A percentile compares a stretch with the other conserved stretches of the same genome.
Evolutionary conservation across 1,284 basidiomycete genomes (phyloP).

Genomic region (Trametes versicolor): DNA sequence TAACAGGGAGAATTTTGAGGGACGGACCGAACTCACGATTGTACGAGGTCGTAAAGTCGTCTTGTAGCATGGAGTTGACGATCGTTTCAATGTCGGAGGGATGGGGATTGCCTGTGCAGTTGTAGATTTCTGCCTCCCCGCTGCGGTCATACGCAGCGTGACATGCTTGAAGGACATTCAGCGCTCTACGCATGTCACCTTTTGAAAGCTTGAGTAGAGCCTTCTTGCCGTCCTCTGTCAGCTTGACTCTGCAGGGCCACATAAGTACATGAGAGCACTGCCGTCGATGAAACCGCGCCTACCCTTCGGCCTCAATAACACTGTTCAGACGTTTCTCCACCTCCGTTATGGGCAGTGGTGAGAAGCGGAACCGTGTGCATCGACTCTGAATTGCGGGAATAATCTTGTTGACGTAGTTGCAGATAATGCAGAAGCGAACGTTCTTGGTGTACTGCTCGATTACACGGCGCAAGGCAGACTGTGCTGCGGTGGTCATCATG

Average conservation of each 20-base stretch:
- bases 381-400: conserved; percentile 98
- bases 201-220: conserved; percentile 93
- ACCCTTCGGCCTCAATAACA: conserved; percentile 92
- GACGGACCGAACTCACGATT: conserved; percentile 65
- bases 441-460: conserved; percentile 99
- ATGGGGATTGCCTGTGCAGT: conserved; percentile 96
- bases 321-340: conserved; percentile 85
- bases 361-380: conserved; percentile 97
- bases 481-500: conserved; percentile 99
- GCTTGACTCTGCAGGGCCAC: conserved; percentile 70
- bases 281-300: conserved; percentile 35
- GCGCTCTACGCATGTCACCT: conserved; percentile 97
- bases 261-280: background rate
- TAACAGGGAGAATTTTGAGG: background rate
- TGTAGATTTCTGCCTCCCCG: conserved; percentile 94
- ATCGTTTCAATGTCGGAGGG: conserved; percentile 94
- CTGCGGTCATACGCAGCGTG: conserved; percentile 94
- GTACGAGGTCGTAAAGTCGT: conserved; percentile 95
- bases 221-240: conserved; percentile 88
- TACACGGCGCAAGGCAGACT: conserved; percentile 94
- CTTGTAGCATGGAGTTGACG: conserved; percentile 95
- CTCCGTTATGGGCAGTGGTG: conserved; percentile 89
- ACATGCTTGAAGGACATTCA: conserved; percentile 98
- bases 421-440: conserved; percentile 99
- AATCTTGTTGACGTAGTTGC: conserved; percentile 99